Base-by-base conservation (phyloP, 2,329 filamentous ascomycete genomes). In the Domatiomyces catenatus region DNA sequence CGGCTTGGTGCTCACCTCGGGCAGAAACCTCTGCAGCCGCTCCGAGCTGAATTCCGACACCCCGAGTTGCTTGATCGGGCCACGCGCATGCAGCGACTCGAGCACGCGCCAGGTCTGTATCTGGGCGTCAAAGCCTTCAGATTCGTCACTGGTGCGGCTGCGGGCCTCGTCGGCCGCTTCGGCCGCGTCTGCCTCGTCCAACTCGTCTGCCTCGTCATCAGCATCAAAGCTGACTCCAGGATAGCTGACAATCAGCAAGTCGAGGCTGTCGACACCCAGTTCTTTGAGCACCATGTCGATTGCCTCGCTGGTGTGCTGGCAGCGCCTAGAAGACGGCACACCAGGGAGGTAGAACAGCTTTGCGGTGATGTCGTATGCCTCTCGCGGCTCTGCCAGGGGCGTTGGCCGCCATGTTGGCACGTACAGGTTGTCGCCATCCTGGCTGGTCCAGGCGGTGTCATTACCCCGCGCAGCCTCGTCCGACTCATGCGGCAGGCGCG, bases 211-310 rank as follows among this genome's bases (percentile, higher is more conserved):
- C 63, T 93, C 87, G 64, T 88, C 89, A 62, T 92, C 86, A 47
- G 89, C 89, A 60, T 95, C 89, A 61, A 96, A 96, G 5, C 86
- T 85, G 66, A 96, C 83, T 46, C 86, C 88, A 0, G 92, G 90
- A 66, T 95, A 96, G 0, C 87, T 94, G 8, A 90, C 81, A 56
- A 98, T 92, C 44, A 98, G 75, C 24, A 98, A 76, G 64, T 96
- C 87, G 56, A 96, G 81, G 24, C 77, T 80, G 7, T 77, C 66
- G 6, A 89, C 80, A 49, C 81, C 77, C 51, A 98, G 71, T 67
- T 94, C 86, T 64, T 83, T 84, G 57, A 83, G 73, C 8, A 96
- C 89, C 8, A 94, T 69, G 48, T 79, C 72, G 58, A 98, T 74
- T 1, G 92, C 90, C 62, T 93, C 84, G 50, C 76, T 69, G 7